Base-by-base conservation (phyloP, 176 grass and related monocot genomes). In the Oryza nivara region DNA sequence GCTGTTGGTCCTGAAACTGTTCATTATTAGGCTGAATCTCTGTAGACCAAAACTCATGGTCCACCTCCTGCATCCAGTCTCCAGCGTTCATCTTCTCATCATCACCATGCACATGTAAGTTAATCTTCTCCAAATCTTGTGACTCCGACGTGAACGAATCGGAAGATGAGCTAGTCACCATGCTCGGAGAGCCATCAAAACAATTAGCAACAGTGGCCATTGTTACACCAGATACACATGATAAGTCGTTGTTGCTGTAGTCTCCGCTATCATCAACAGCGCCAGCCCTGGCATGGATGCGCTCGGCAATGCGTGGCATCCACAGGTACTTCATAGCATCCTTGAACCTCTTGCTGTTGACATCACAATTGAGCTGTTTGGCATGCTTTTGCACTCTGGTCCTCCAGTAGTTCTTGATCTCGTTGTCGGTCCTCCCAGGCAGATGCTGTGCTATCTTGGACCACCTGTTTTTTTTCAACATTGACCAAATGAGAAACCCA, bases 401-500 rank as follows among this genome's bases (percentile, higher is more conserved):
- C 75, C 90, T 82, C 90, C 90, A 92, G 65, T 89, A 92, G 45
- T 92, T 92, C 65, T 92, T 92, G 41, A 92, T 89, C 87, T 92
- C 90, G 80, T 92, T 92, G 74, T 92, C 90, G 1, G 90, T 92
- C 52, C 90, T 72, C 0, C 90, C 90, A 0, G 90, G 90, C 41
- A 92, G 36, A 10, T 80, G 75, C 4, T 82, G 74, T 15, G 90
- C 90, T 46, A 92, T 92, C 74, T 86, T 92, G 2, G 90, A 92
- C 90, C 90, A 92, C n/a, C n/a, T n/a, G n/a, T n/a, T n/a, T n/a
- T n/a, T n/a, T n/a, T n/a, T n/a, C n/a, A n/a, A n/a, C n/a, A n/a
- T n/a, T 52, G 2, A 19, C 16, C 10, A 19, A 17, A 19, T 28
- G 0, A 13, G 28, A 19, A 34, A 14, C 15, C 68, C 6, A 72